Conservation (phyloP, 1,139 yeast species). For the Pichia sp. region DNA sequence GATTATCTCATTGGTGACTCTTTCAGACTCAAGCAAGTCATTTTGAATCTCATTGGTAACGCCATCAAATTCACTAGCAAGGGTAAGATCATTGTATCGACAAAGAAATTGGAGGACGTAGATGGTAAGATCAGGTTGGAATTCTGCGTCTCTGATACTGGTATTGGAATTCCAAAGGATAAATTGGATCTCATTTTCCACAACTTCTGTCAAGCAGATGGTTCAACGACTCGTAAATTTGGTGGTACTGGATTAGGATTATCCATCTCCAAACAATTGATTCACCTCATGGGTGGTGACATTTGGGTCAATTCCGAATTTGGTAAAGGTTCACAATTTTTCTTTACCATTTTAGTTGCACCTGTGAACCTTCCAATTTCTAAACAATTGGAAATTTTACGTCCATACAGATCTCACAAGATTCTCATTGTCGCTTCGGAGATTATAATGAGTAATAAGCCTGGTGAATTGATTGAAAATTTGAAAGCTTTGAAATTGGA, state of each 20-base stretch:
- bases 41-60: conserved; percentile 76
- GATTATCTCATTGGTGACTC: conserved; percentile 84
- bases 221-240: conserved; percentile 83
- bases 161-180: conserved; percentile 81
- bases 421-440: conserved; percentile 64
- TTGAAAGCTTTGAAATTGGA: conserved; percentile 39
- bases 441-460: conserved; percentile 31
- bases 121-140: conserved; percentile 59
- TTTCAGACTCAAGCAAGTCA: conserved; percentile 77
- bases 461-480: conserved; percentile 37
- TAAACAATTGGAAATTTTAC: conserved; percentile 59
- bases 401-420: conserved; percentile 67
- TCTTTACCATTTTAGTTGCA: conserved; percentile 69
- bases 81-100: conserved; percentile 68
- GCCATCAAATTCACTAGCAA: conserved; percentile 80
- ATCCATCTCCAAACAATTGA: conserved; percentile 78
- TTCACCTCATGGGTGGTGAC: conserved; percentile 86
- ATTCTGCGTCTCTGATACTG: conserved; percentile 84
- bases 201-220: conserved; percentile 89
- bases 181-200: conserved; percentile 79
- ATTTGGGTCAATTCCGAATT: conserved; percentile 81
- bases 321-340: conserved; percentile 79
- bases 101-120: conserved; percentile 41
- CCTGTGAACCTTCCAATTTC: conserved; percentile 63
- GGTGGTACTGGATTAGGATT: conserved; percentile 90